Conservation (phyloP, 148 eudicot species). For the Arctostaphylos glauca region DNA sequence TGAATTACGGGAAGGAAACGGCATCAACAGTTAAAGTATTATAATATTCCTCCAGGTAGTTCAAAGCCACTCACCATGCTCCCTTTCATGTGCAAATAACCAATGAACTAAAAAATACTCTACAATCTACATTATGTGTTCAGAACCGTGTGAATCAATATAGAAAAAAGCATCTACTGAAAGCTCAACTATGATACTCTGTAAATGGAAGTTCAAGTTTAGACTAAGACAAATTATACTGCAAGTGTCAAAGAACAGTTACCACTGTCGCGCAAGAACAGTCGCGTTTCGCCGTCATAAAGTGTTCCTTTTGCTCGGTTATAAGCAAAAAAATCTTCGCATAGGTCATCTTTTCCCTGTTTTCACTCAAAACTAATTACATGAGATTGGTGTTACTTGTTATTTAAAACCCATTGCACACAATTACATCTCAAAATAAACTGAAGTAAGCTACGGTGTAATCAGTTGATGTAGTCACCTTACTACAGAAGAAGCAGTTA, state of each 20-base stretch:
- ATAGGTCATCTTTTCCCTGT: conserved; percentile 97
- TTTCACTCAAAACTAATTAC: conserved; percentile 14
- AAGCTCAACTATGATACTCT: not conserved
- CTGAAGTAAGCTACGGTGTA: not conserved
- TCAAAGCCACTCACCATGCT: not conserved
- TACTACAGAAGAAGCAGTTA: conserved; percentile 79
- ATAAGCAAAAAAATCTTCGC: conserved; percentile 91
- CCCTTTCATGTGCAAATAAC: not conserved
- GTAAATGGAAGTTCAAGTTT: not conserved
- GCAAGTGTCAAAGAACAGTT: conserved; percentile 18
- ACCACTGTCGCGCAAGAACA: conserved; percentile 86
- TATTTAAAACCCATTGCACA: not conserved
- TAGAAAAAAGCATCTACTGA: not conserved
- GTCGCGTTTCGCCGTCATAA: conserved; percentile 94
- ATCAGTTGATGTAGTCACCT: conserved; percentile 41
- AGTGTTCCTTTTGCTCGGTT: conserved; percentile 99
- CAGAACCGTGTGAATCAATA: not conserved
- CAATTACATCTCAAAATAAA: not conserved
- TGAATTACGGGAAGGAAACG: not conserved
- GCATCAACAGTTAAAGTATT: not conserved
- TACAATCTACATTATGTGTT: not conserved
- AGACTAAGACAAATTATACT: conserved; percentile 3
- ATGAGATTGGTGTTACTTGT: not conserved
- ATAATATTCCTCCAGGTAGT: not conserved
- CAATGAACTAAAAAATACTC: not conserved